A percentile compares a stretch with the other conserved stretches of the same genome.
These are phyloP conservation scores for Cadophora malorum DNA, from an alignment of 2,329 filamentous ascomycete species.

Conservation along the genomic window DNA sequence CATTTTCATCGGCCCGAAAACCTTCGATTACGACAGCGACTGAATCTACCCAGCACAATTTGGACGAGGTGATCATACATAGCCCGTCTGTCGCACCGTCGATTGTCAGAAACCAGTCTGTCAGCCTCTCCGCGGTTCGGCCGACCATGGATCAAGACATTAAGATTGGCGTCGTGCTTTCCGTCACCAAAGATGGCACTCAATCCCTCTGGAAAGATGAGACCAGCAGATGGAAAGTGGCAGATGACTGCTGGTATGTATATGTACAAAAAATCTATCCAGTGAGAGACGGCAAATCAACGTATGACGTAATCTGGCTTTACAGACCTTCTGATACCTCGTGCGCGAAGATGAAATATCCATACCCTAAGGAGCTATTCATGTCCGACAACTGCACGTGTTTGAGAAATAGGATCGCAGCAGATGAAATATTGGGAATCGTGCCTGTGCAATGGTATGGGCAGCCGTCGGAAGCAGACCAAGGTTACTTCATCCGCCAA, in stretches of 20 bases:
- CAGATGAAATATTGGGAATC: slow-evolving; percentile 61
- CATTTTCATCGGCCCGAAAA: slow-evolving; percentile 42
- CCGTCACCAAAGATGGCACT: slow-evolving; percentile 51
- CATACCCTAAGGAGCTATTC: slow-evolving; percentile 76
- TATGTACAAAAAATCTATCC: slow-evolving; percentile 66
- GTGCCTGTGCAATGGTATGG: slow-evolving; percentile 65
- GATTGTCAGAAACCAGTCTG: neutral
- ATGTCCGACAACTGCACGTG: slow-evolving; percentile 80
- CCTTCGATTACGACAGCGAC: slow-evolving; percentile 22
- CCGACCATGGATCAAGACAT: slow-evolving; percentile 56
- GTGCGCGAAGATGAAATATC: slow-evolving; percentile 71
- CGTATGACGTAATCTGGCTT: slow-evolving; percentile 75
- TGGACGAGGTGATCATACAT: neutral
- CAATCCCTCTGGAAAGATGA: slow-evolving; percentile 63
- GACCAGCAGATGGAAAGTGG: slow-evolving; percentile 49
- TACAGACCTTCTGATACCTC: slow-evolving; percentile 75
- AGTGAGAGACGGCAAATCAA: slow-evolving; percentile 45
- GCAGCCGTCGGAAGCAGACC: slow-evolving; percentile 49
- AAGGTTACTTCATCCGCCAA: slow-evolving; percentile 71
- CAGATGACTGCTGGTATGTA: slow-evolving; percentile 69
- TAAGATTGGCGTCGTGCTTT: slow-evolving; percentile 56
- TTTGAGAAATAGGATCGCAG: slow-evolving; percentile 51
- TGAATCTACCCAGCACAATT: slow-evolving; percentile 17
- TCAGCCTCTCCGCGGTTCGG: slow-evolving; percentile 37
- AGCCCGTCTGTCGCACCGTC: neutral